Base-by-base conservation (phyloP, 73 alveolate genomes). In the Blepharisma japonicum region DNA sequence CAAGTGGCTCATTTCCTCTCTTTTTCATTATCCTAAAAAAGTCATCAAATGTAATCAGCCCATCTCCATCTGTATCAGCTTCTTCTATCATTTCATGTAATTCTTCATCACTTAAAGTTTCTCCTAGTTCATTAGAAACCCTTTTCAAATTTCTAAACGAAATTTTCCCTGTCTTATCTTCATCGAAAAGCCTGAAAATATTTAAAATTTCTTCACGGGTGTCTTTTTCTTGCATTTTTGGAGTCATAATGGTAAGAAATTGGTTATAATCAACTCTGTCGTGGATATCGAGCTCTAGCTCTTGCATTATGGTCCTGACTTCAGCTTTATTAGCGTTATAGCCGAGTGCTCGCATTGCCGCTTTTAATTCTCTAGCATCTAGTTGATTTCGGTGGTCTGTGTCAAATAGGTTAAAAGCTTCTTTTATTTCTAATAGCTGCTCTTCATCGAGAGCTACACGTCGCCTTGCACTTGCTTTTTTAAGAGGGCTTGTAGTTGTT, bases 11-110 rank as follows among this genome's bases (percentile, higher is more conserved):
- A 82, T 91, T 94, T 38, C 89, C 86, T 81, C 88, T 89, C 82
- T 86, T 89, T 78, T 81, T 89, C 97, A 91, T 91, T 66, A 91
- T 87, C 68, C 93, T 85, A 79, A 82, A 91, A 78, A 92, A 92
- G 51, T 88, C 96, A 20, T 92, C 95, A 81, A 88, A 88, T 8
- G 89, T 92, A 42, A 95, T 91, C 55, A 88, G 87, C 7, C 99
- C 99, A 86, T 93, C 98, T 7, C 96, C 97, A 82, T 95, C 95
- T 77, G 94, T 81, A 78, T 94, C 98, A 38, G 98, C 98, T 82
- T 94, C 98, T 55, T 87, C 95, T 51, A 90, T 88, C 97, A 81
- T 89, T 83, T 94, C 98, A 79, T 87, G 83, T 45, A 94, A 83
- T 74, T 94, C 98, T 54, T 94, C 97, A 81, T 94, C 98, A 78